Conservation (phyloP, 2,329 filamentous ascomycete genomes). For the Pseudogymnoascus sp. region DNA sequence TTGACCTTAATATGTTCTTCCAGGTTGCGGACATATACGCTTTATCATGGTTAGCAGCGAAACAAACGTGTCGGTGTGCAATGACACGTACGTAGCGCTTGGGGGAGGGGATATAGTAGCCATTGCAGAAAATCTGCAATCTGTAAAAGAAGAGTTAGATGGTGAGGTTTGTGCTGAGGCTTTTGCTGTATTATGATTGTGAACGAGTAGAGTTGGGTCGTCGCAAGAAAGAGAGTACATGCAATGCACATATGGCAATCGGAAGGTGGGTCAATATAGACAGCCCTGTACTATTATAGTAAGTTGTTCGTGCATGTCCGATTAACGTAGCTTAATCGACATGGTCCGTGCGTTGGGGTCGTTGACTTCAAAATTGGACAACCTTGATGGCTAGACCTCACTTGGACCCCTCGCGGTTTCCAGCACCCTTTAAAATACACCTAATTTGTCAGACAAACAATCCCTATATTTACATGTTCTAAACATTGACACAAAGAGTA, state of each 20-base stretch:
- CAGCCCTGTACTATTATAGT: not conserved
- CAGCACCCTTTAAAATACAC: not conserved
- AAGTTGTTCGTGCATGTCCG: not conserved
- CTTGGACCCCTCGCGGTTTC: not conserved
- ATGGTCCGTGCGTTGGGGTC: not conserved
- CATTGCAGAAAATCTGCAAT: not conserved
- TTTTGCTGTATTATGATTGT: not conserved
- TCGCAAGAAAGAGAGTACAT: not conserved
- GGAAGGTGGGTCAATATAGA: not conserved
- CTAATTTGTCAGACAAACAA: not conserved
- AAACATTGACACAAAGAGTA: not conserved
- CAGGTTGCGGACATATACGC: slow-evolving; percentile 72
- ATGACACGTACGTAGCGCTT: slow-evolving; percentile 67
- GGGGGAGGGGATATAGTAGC: slow-evolving; percentile 27
- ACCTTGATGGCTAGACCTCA: slow-evolving; percentile 2
- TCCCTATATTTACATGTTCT: not conserved
- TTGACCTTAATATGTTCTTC: slow-evolving; percentile 87
- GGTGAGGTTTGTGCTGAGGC: not conserved
- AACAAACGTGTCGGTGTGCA: slow-evolving; percentile 57
- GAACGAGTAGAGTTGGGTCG: not conserved
- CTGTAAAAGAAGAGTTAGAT: not conserved
- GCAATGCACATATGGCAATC: not conserved
- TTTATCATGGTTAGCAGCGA: slow-evolving; percentile 30
- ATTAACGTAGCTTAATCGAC: not conserved
- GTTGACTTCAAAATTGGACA: not conserved